phyloP scores from a whole-genome alignment of 2,329 filamentous ascomycete genomes.

The Pyrenochaeta sp. region DNA sequence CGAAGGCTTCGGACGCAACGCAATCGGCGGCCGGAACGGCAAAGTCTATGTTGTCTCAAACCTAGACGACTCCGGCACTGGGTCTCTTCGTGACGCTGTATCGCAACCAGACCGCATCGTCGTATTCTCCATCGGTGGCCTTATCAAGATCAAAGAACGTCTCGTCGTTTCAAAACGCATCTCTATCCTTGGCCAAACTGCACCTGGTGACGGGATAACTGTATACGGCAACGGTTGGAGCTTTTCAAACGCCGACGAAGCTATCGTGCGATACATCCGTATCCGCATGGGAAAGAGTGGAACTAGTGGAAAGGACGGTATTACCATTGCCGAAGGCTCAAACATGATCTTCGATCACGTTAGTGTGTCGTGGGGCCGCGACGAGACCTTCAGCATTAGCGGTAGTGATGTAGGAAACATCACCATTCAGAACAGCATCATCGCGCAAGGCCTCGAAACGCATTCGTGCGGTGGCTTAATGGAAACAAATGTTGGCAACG shows the following conservation, averaged over 20 bases:
- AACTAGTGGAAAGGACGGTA: conserved; percentile 62
- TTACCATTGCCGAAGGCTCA: conserved; percentile 61
- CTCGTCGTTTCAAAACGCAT: conserved; percentile 60
- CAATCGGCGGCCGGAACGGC: conserved; percentile 57
- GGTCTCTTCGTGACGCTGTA: conserved; percentile 62
- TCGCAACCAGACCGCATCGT: conserved; percentile 59
- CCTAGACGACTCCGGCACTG: conserved; percentile 58
- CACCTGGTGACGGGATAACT: conserved; percentile 60
- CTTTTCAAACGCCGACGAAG: conserved; percentile 61
- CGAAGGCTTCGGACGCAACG: conserved; percentile 60
- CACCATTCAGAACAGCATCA: conserved; percentile 63
- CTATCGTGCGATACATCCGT: conserved; percentile 64
- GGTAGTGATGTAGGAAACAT: conserved; percentile 57
- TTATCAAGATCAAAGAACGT: conserved; percentile 58
- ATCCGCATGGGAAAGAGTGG: conserved; percentile 64
- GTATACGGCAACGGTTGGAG: conserved; percentile 65
- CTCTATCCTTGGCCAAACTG: conserved; percentile 62
- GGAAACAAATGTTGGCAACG: conserved; percentile 56
- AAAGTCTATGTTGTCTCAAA: conserved; percentile 61
- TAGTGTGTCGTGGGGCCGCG: conserved; percentile 63
- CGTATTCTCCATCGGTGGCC: conserved; percentile 60
- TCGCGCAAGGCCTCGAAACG: conserved; percentile 62
- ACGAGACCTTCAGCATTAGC: conserved; percentile 64
- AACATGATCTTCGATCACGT: conserved; percentile 67
- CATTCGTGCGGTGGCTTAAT: conserved; percentile 63